Evolutionary conservation across 352 stramenopile species (phyloP).

Genomic region (Phytophthora citricola): DNA sequence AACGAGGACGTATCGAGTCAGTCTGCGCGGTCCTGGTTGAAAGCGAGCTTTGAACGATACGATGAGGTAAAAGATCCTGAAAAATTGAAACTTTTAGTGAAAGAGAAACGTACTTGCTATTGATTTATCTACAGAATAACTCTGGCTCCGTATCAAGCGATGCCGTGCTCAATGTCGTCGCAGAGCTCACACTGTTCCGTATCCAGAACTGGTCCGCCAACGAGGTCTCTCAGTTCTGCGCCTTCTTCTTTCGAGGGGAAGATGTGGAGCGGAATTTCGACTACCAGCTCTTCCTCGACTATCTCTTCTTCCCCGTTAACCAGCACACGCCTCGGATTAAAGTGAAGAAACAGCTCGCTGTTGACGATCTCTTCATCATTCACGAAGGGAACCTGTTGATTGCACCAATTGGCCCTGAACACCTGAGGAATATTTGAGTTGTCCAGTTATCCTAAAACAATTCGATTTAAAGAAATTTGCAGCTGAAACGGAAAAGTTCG

Average conservation of each 20-base stretch:
- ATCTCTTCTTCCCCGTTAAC: constrained; percentile 63
- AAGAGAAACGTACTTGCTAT: background rate
- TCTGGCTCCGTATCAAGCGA: constrained; percentile 33
- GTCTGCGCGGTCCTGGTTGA: constrained; percentile 27
- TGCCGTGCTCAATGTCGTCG: constrained; percentile 39
- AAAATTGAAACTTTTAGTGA: constrained; percentile 1
- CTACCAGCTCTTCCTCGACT: constrained; percentile 58
- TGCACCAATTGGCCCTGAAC: constrained; percentile 11
- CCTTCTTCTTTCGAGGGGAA: constrained; percentile 42
- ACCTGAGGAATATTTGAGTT: background rate
- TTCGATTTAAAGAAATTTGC: constrained; percentile 14
- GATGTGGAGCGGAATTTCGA: constrained; percentile 34
- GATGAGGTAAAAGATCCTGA: constrained; percentile 32
- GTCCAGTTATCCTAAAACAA: constrained; percentile 29
- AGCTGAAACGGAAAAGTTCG: constrained; percentile 6
- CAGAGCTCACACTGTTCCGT: constrained; percentile 37
- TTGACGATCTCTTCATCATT: constrained; percentile 23
- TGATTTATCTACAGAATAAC: constrained; percentile 6
- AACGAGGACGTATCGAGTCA: constrained; percentile 4
- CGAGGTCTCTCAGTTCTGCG: constrained; percentile 43
- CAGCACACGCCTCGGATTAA: constrained; percentile 13
- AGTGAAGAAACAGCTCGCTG: constrained; percentile 26
- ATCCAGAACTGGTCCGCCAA: constrained; percentile 41
- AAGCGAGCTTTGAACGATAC: constrained; percentile 33
- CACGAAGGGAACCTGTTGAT: constrained; percentile 23